These are phyloP conservation scores for Backusella tuberculispora DNA, from an alignment of 192 early-diverging fungal genomes.

Conservation along the genomic window DNA sequence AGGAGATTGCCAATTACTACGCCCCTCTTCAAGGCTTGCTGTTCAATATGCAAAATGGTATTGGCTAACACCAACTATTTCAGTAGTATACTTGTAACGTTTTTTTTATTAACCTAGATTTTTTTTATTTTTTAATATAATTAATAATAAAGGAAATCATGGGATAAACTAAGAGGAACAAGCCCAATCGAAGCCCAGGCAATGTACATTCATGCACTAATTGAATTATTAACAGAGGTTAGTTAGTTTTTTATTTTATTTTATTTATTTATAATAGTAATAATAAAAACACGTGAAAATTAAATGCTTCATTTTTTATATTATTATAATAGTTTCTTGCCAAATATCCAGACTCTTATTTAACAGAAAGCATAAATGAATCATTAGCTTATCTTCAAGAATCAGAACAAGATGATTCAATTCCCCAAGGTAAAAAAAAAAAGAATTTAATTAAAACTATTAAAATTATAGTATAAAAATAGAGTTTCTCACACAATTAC, in stretches of 20 bases:
- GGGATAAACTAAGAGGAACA: slow-evolving; percentile 29
- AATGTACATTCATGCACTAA: slow-evolving; percentile 35
- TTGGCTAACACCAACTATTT: too few relatives aligned
- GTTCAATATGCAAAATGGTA: slow-evolving; percentile 40
- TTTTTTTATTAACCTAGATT: not conserved
- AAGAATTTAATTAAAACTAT: not conserved
- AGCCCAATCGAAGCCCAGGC: slow-evolving; percentile 31
- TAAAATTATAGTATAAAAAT: not conserved
- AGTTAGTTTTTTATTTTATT: not conserved
- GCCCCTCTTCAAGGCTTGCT: slow-evolving; percentile 22
- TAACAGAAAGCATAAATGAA: slow-evolving; percentile 11
- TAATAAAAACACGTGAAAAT: not conserved
- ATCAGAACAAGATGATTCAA: not conserved
- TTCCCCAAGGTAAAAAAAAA: slow-evolving; percentile 4
- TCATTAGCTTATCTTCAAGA: slow-evolving; percentile 23
- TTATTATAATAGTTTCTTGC: not conserved
- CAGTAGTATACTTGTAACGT: not conserved
- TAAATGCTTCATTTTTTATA: not conserved
- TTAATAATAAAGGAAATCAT: slow-evolving; percentile 32
- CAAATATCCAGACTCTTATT: slow-evolving; percentile 15
- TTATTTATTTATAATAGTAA: not conserved
- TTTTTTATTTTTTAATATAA: not conserved
- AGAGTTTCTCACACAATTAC: not conserved
- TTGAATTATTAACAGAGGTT: slow-evolving; percentile 32
- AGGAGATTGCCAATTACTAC: slow-evolving; percentile 24